Evolutionary conservation across 2,329 filamentous ascomycete species (phyloP), one percentile per base, ranked within the genome.

Genomic region (Arthrobotrys iridis): DNA sequence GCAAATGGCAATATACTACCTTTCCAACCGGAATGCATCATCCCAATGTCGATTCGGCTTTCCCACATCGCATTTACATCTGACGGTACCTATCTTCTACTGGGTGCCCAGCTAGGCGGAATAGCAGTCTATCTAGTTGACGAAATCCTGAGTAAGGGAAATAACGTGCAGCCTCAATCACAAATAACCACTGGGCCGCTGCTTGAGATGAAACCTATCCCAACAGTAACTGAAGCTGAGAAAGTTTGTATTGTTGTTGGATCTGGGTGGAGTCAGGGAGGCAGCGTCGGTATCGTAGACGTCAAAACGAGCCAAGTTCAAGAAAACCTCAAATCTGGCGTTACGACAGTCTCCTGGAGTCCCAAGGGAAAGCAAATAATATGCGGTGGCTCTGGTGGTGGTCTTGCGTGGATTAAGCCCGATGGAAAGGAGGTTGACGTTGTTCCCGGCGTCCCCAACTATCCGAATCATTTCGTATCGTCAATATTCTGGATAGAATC

Each of bases 361-460:
- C 90, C 88, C 75, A 92, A 90, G 81, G 95, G 95, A 50, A 99
- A 97, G 81, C 94, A 98, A 81, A 85, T 99, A 45, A 90, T 96
- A 46, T 93, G 92, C 78, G 95, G 96, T 13, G 85, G 95, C 78
- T 89, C 86, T 4, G 88, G 97, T 82, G 95, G 95, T 70, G 89
- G 89, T 10, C 89, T 91, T 60, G 87, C 87, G 66, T 93, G 97
- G 81, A 90, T 98, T 87, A 93, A 91, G 5, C 92, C 91, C 0
- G 88, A 92, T 79, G 94, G 94, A 50, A 87, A 87, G 41, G 85
- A 87, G 26, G 95, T 94, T 83, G 93, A 87, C 35, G 86, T 89
- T 60, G 91, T 99, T 50, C 93, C 93, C 22, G 88, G 88, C 71
- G 92, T 94, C 1, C 89, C 92, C 4, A 86, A 86, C 68, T 79